Base-by-base conservation (phyloP, 257 asterid species). In the Orobanche coerulescens region DNA sequence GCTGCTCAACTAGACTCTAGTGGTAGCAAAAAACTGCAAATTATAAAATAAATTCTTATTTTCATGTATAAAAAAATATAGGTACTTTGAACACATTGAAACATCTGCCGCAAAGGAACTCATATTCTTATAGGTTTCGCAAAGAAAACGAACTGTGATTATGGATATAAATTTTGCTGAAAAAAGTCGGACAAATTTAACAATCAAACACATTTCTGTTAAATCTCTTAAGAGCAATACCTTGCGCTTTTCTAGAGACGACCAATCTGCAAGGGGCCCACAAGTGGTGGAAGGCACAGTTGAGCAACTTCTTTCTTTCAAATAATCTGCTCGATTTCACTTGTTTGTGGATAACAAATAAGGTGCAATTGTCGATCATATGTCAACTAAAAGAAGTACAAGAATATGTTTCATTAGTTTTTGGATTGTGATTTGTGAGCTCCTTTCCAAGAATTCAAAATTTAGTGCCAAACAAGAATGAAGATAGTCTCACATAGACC, bases 11-110 rank as follows among this genome's bases (percentile, higher is more conserved):
- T 59, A 77, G 64, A 75, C 60, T 75, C 95, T 84, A 77, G 75
- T 88, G 95, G 66, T 76, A 71, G 73, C 95, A 86, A 43, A 18
- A 25, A n/a, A n/a, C n/a, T n/a, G n/a, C n/a, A n/a, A n/a, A 26
- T 26, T 26, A 2, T 36, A 22, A 49, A 19, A 49, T 20, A 23
- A 49, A 30, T 14, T 3, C 15, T 5, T 4, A 19, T 1, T 22
- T n/a, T 49, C 16, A 20, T 49, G 13, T 22, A 49, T 49, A 9
- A 15, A 6, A n/a, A 15, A 49, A 49, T 2, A 49, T 23, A 49
- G 15, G 20, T 49, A 4, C 20, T 20, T 22, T 8, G 51, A 6
- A 22, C 31, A 49, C 31, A 20, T 23, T 37, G 22, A 43, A 23
- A 13, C 56, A 49, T 20, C 56, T 2, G 15, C 7, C 31, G 20